These are phyloP conservation scores for Penicillium coprophilum DNA, from an alignment of 495 filamentous ascomycete genomes.

Conservation along the genomic window DNA sequence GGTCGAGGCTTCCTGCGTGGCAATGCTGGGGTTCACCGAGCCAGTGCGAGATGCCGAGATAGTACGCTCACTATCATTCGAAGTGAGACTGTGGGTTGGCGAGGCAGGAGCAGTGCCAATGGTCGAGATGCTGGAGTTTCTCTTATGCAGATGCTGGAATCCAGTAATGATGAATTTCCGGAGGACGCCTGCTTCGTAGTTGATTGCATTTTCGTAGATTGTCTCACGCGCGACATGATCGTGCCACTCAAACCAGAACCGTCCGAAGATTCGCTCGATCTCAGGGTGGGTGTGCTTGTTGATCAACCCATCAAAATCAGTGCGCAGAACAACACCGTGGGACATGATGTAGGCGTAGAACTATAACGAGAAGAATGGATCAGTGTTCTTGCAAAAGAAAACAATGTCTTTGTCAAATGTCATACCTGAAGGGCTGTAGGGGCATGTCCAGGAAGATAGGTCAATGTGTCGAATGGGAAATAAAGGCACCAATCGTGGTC, in stretches of 20 bases:
- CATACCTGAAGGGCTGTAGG: slow-evolving; percentile 6
- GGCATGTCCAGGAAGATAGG: slow-evolving; percentile 3
- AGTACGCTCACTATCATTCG: neutral
- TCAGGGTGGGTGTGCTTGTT: neutral
- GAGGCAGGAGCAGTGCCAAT: slow-evolving; percentile 1
- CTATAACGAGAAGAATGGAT: slow-evolving; percentile 5
- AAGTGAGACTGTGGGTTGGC: neutral
- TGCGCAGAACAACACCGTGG: neutral
- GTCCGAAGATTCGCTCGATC: slow-evolving; percentile 2
- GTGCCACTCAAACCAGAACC: slow-evolving; percentile 10
- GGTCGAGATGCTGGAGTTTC: neutral
- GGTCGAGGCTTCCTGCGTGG: neutral
- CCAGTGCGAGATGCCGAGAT: neutral
- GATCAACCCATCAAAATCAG: neutral
- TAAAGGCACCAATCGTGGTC: slow-evolving; percentile 19
- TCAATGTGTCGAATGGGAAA: slow-evolving; percentile 27
- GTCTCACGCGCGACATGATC: neutral
- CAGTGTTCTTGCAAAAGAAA: neutral
- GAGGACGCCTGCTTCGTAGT: slow-evolving; percentile 11
- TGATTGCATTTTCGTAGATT: slow-evolving; percentile 4
- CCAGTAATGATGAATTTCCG: slow-evolving; percentile 13
- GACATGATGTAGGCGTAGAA: slow-evolving; percentile 11
- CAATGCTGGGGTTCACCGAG: neutral
- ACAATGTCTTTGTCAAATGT: too few relatives aligned
- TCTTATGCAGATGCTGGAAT: neutral